Evolutionary conservation across 257 asterid species (phyloP).

Genomic region (Solanum gandarillasii): DNA sequence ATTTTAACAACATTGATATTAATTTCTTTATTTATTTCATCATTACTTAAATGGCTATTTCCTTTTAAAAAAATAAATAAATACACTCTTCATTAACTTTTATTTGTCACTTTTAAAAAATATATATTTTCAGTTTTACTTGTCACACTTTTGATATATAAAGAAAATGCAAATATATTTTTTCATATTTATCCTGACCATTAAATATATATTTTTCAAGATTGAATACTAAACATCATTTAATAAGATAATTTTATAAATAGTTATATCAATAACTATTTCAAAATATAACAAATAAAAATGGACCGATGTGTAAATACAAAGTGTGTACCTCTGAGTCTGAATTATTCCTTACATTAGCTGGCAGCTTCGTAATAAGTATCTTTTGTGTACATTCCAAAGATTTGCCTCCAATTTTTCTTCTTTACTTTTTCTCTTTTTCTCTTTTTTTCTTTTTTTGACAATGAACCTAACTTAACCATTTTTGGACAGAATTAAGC

Average conservation of each 20-base stretch:
- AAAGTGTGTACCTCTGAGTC: not conserved
- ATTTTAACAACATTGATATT: not conserved
- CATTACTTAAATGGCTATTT: not conserved
- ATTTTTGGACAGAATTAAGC: not conserved
- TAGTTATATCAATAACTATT: too few relatives aligned
- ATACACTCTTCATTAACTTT: too few relatives aligned
- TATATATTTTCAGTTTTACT: too few relatives aligned
- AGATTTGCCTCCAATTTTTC: not conserved
- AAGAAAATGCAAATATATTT: too few relatives aligned
- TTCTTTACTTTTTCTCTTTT: not conserved
- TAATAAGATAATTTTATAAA: too few relatives aligned
- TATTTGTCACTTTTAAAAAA: too few relatives aligned
- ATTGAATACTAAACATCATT: too few relatives aligned
- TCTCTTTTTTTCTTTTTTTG: not conserved
- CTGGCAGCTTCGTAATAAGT: constrained; percentile 8
- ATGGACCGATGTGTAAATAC: too few relatives aligned
- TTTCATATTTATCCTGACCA: not conserved
- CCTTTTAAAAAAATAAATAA: not conserved
- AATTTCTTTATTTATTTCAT: not conserved
- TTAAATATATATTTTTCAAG: too few relatives aligned
- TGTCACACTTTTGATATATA: too few relatives aligned
- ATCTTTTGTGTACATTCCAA: constrained; percentile 27
- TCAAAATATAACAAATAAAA: too few relatives aligned
- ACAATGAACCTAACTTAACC: not conserved
- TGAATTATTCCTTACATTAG: not conserved